Base-by-base conservation (phyloP, 1,284 basidiomycete species). In the Heterobasidion annosum region DNA sequence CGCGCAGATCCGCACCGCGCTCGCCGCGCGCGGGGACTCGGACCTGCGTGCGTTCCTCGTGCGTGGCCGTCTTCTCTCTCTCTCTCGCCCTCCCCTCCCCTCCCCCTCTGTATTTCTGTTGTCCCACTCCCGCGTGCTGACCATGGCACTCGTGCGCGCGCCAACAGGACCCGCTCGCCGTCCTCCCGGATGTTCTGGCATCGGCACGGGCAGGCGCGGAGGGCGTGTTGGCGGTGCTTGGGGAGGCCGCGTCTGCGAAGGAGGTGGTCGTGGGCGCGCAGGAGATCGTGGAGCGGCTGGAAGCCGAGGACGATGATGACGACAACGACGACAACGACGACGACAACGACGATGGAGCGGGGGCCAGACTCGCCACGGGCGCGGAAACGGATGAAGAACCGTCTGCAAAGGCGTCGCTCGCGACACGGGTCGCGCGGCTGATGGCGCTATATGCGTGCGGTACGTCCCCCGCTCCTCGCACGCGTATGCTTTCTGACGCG, bases 261-360 rank as follows among this genome's bases (percentile, higher is more conserved):
- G 86, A 89, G 63, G 68, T 81, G 2, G 61, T 83, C 6, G 78
- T 89, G 54, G 77, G 79, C 1, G 63, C 74, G 7, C 82, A 87
- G 62, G 86, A 86, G 64, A 69, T 67, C 7, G 57, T 79, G 43
- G 87, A 87, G 62, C 67, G 65, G 4, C 37, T 40, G 10, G 37
- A 40, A n/a, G 37, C 10, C 37, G 37, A 64, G 32, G 63, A 59
- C 1, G 51, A 54, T 4, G 66, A 67, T 7, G 64, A 63, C 3
- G 67, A 72, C 10, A 5, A n/a, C 16, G 59, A 62, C 4, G 65
- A 65, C 9, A n/a, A 15, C 25, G 33, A 33, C 7, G 45, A 34
- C 34, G 44, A 47, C 40, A 19, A 43, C 15, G 19, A 33, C 8
- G 10, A 10, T 1, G 25, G 33, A 0, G 68, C 70, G 3, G 63